Percentiles rank a stretch among this genome's conserved stretches.
These are phyloP conservation scores for Ceratobasidium sp. DNA, from an alignment of 1,284 basidiomycete genomes.

Conservation along the genomic window DNA sequence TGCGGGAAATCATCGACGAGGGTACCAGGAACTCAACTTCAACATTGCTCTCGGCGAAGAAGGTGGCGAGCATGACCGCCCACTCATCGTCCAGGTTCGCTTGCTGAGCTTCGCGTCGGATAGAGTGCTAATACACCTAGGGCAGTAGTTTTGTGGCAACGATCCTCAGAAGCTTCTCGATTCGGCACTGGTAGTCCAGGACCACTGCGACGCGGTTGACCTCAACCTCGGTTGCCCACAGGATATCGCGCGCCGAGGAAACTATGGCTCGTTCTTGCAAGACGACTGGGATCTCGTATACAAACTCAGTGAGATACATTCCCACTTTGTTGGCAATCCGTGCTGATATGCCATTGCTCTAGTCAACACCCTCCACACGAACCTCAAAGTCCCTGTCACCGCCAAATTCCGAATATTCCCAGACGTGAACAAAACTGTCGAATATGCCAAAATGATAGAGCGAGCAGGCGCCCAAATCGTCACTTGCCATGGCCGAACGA, in stretches of 20 bases:
- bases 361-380: slow-evolving; percentile 86
- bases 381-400: slow-evolving; percentile 88
- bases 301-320: slow-evolving; percentile 67
- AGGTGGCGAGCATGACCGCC: slow-evolving; percentile 72
- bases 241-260: slow-evolving; percentile 87
- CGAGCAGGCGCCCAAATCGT: slow-evolving; percentile 93
- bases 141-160: slow-evolving; percentile 81
- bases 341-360: not conserved
- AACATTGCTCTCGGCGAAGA: slow-evolving; percentile 72
- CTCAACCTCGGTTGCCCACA: slow-evolving; percentile 97
- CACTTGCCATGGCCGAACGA: slow-evolving; percentile 89
- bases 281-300: slow-evolving; percentile 93
- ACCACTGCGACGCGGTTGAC: slow-evolving; percentile 88
- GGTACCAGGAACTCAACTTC: slow-evolving; percentile 70
- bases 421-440: slow-evolving; percentile 83
- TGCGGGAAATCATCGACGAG: slow-evolving; percentile 57
- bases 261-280: slow-evolving; percentile 90
- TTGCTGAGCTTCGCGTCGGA: not conserved
- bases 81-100: slow-evolving; percentile 79
- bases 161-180: slow-evolving; percentile 79
- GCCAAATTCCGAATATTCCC: slow-evolving; percentile 96
- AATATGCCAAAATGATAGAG: slow-evolving; percentile 95
- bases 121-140: not conserved
- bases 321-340: not conserved
- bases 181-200: slow-evolving; percentile 76